Conservation (phyloP, 2,329 filamentous ascomycete genomes). For the Lachnellula occidentalis region DNA sequence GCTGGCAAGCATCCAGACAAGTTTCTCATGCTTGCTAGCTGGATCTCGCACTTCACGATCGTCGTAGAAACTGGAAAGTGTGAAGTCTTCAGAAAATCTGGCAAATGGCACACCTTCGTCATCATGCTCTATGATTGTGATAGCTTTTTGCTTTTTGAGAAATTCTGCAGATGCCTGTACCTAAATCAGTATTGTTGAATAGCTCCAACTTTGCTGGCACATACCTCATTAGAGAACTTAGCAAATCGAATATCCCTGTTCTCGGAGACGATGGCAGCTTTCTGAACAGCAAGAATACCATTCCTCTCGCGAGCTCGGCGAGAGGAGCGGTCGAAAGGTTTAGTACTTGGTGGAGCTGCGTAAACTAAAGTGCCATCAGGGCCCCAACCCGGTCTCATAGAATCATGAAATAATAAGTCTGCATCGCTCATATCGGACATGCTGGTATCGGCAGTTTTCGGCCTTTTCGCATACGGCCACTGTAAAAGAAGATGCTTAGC, state of each 20-base stretch:
- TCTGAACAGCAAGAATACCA: conserved; percentile 48
- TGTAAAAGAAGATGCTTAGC: conserved; percentile 49
- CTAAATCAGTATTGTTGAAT: conserved; percentile 15
- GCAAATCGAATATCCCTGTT: conserved; percentile 60
- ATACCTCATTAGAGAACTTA: conserved; percentile 53
- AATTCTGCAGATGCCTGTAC: conserved; percentile 49
- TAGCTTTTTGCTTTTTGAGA: conserved; percentile 48
- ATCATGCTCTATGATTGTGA: conserved; percentile 48
- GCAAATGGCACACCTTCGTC: conserved; percentile 55
- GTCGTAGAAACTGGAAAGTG: conserved; percentile 45
- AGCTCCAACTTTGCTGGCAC: conserved; percentile 12
- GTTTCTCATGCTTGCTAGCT: conserved; percentile 57
- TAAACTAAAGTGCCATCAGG: conserved; percentile 69
- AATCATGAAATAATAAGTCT: conserved; percentile 65
- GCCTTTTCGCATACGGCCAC: conserved; percentile 82
- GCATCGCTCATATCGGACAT: conserved; percentile 53
- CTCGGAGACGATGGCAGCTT: conserved; percentile 56
- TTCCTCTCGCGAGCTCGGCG: conserved; percentile 31
- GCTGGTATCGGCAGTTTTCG: conserved; percentile 61
- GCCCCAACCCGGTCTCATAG: conserved; percentile 75
- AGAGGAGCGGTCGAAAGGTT: conserved; percentile 26
- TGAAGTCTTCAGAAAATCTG: conserved; percentile 39
- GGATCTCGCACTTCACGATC: conserved; percentile 35
- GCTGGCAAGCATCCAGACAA: conserved; percentile 80
- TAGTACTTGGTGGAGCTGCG: conserved; percentile 40